Evolutionary conservation across 2,329 filamentous ascomycete genomes (phyloP), one percentile per base, ranked within the genome.

Genomic region (Fusarium anguioides): DNA sequence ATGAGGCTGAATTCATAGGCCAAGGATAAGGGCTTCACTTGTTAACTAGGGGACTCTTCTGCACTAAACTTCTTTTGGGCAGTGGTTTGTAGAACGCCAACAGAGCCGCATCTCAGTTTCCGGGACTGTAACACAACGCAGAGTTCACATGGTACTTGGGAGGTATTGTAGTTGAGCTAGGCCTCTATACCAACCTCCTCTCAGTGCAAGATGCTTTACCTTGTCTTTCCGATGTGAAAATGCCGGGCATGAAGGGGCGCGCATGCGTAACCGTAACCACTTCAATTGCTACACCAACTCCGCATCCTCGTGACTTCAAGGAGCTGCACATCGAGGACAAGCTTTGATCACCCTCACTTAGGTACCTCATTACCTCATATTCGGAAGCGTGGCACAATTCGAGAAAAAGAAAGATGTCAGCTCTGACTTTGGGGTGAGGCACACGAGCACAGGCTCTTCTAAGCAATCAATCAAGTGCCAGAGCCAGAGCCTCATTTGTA

Each of bases 401-500:
- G 42, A 23, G n/a, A 35, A 18, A 48, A 23, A 14, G 27, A 18
- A 48, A 31, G 12, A 17, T 29, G 46, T 46, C 53, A 37, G 33
- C 12, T 33, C 35, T 17, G 9, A 24, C 24, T 15, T 8, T 47
- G n/a, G n/a, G 6, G 17, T 21, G 39, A 18, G 29, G 11, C 37
- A 60, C 44, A 9, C 21, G 40, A 27, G 17, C 20, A 20, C 27
- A 20, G 26, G 18, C 18, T 17, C 20, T 55, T 23, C 14, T 45
- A n/a, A 61, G 23, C 24, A 26, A 47, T 51, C n/a, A 21, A 33
- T 37, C n/a, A n/a, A n/a, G n/a, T n/a, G n/a, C n/a, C n/a, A n/a
- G n/a, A 18, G 41, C n/a, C 14, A 42, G 57, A 62, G 59, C 57
- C 59, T 62, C 48, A 59, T 29, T 41, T 23, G 10, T 49, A 20